Base-by-base conservation (phyloP, 805 yeast species). In the Metschnikowia anglica region DNA sequence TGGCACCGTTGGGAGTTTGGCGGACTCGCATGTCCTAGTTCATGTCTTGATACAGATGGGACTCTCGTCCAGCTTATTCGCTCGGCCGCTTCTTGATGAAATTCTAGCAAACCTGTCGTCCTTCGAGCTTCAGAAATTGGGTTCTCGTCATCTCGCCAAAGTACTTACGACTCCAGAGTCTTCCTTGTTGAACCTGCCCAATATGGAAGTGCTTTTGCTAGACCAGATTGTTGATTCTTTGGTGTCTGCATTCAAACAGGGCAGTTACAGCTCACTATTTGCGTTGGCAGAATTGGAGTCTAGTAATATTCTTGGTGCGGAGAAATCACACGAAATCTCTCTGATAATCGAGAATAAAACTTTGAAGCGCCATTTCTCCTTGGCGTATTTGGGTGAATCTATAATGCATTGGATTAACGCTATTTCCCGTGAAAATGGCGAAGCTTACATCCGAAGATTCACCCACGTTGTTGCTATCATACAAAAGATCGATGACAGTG, bases 121-220 rank as follows among this genome's bases (percentile, higher is more conserved):
- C 41, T 66, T 70, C 34, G 73, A 68, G 0, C 47, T 72, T 0
- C 63, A 77, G 26, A 63, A 70, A 23, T 44, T 73, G 13, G 74
- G 77, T 10, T 67, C 78, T 0, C 41, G 49, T 13, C 63, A 76
- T 4, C 48, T 80, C 13, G 55, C 31, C 1, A 8, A 16, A 7
- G 21, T 44, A 1, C 11, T 47, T 4, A 8, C 19, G 9, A 18
- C 18, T 25, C 29, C 20, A 8, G 18, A 12, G 13, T 4, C 8
- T 13, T 16, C 15, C 3, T 1, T 3, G 2, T n/a, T 28, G 33
- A 10, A 12, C 11, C 11, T 29, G 8, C n/a, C 30, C 6, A 26
- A 17, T 9, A 1, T 17, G 13, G 10, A 13, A 9, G 21, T 8
- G 11, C 13, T 5, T 2, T 17, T 23, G n/a, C 7, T 17, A 4